phyloP scores from a whole-genome alignment of 1,284 basidiomycete genomes.

The Puccinia hordei region DNA sequence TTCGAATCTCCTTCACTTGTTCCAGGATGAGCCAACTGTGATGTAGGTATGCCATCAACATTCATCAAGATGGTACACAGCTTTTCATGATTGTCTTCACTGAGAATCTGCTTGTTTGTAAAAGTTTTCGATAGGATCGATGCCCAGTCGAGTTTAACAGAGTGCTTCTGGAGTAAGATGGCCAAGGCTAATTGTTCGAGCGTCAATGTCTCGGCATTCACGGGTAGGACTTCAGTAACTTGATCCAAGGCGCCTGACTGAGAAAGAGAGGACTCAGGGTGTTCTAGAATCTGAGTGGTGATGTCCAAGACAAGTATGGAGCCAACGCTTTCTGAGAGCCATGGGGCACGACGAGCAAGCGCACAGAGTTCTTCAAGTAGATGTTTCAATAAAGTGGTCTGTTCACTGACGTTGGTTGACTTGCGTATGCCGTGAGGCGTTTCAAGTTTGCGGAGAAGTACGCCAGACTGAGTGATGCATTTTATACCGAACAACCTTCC shows the following conservation, averaged over 20 bases:
- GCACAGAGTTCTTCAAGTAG: conserved; percentile 16
- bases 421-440: background rate
- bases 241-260: conserved; percentile 27
- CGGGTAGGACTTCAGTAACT: conserved; percentile 10
- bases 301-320: conserved; percentile 28
- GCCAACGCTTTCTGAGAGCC: conserved; percentile 44
- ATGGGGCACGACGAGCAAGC: conserved; percentile 10
- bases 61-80: conserved; percentile 13
- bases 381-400: conserved; percentile 4
- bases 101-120: conserved; percentile 28
- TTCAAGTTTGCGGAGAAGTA: conserved; percentile 52
- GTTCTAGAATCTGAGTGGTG: background rate
- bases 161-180: conserved; percentile 25
- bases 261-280: conserved; percentile 1
- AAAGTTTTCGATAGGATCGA: conserved; percentile 22
- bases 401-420: background rate
- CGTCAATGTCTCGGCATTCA: conserved; percentile 8
- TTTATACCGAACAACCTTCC: conserved; percentile 59
- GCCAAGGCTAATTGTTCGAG: conserved; percentile 34
- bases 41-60: background rate
- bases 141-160: conserved; percentile 36
- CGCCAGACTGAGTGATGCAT: conserved; percentile 56
- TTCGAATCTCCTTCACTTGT: background rate
- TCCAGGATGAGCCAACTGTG: background rate
- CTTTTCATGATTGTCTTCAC: conserved; percentile 23